phyloP scores from a whole-genome alignment of 306 rosid species.

The Abrus precatorius region DNA sequence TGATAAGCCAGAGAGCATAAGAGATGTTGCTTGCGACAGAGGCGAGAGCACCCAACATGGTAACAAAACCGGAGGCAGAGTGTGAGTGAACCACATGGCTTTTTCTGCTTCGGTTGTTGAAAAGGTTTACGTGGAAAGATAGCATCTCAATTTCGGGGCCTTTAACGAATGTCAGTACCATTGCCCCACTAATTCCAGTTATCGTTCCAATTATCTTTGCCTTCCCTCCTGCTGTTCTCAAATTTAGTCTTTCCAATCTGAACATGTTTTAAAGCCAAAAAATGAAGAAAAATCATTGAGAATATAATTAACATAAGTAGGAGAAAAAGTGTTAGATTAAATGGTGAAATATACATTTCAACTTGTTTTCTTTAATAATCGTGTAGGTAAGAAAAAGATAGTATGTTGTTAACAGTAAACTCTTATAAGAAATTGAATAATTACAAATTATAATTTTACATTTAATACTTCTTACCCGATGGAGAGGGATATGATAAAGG shows the following conservation, averaged over 20 bases:
- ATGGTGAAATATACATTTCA: no score
- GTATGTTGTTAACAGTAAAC: neutral
- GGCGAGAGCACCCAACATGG: conserved; percentile 36
- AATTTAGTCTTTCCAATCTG: conserved; percentile 50
- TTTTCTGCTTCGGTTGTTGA: conserved; percentile 1
- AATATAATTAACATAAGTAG: no score
- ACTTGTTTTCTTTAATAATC: no score
- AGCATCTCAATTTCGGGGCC: conserved; percentile 46
- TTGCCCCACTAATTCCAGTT: conserved; percentile 60
- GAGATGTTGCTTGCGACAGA: conserved; percentile 48
- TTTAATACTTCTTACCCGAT: conserved; percentile 51
- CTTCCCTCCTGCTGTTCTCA: conserved; percentile 48
- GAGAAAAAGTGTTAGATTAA: no score
- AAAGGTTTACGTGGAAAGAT: conserved; percentile 48
- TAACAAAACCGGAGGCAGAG: neutral
- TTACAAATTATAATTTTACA: neutral
- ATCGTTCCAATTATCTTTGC: conserved; percentile 58
- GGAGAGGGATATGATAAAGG: conserved; percentile 61
- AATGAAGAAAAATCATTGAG: no score
- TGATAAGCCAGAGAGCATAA: conserved; percentile 53
- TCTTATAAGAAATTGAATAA: neutral
- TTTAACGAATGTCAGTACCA: conserved; percentile 52
- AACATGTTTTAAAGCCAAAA: neutral
- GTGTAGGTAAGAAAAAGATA: neutral
- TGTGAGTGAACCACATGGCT: conserved; percentile 1